These are phyloP conservation scores for Cladosporium sp. DNA, from an alignment of 2,329 filamentous ascomycete genomes.

Conservation along the genomic window DNA sequence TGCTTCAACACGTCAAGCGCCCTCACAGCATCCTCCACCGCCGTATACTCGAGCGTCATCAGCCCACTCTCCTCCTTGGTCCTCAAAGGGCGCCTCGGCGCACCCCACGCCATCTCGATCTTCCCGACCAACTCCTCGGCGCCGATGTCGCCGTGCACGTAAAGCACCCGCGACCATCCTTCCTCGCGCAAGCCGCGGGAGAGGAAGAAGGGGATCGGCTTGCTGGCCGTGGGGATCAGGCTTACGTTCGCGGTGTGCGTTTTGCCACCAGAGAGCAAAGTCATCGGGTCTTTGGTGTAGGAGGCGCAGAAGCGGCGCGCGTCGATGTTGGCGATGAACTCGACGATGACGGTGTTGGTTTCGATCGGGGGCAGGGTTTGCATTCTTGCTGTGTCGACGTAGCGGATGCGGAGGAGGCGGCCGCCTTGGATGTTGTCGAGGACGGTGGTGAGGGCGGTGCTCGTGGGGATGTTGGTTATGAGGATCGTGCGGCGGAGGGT, in stretches of 20 bases:
- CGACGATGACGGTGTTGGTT: constrained; percentile 18
- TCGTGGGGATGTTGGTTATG: constrained; percentile 19
- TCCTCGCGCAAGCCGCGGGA: too few species aligned
- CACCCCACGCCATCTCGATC: too few species aligned
- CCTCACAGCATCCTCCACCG: too few species aligned
- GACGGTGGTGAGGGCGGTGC: constrained; percentile 16
- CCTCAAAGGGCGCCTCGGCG: too few species aligned
- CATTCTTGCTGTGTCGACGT: constrained; percentile 17
- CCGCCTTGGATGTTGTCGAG: constrained; percentile 19
- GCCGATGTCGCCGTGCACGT: too few species aligned
- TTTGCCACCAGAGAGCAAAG: background rate
- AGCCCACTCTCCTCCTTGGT: too few species aligned
- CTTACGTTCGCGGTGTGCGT: background rate
- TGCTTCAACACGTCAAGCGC: too few species aligned
- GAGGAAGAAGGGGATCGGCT: background rate
- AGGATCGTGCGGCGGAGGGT: constrained; percentile 16
- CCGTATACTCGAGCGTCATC: too few species aligned
- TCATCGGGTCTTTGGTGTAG: background rate
- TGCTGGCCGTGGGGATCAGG: background rate
- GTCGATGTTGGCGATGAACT: constrained; percentile 15
- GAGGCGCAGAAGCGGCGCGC: constrained; percentile 14
- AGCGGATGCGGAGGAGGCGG: constrained; percentile 15
- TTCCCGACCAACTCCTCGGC: too few species aligned
- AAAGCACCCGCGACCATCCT: too few species aligned
- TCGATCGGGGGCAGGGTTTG: constrained; percentile 15